A percentile compares a stretch with the other conserved stretches of the same genome.
Evolutionary conservation across 768 basidiomycete species (phyloP).

Genomic region (Boletus sp.): DNA sequence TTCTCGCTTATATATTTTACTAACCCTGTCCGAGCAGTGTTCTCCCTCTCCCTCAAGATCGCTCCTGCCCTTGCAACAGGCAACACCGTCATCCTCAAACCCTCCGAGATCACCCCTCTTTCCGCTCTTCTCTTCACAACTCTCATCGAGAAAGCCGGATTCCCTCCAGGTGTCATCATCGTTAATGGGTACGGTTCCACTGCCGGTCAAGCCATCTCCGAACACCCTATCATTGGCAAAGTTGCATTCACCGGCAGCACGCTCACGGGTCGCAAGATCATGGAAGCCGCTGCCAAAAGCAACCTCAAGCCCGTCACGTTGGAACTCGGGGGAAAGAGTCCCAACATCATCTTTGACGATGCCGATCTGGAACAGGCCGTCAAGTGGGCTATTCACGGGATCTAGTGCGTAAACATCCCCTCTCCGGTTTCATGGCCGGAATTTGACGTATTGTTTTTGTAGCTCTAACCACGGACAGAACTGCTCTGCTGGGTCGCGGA

Average conservation of each 20-base stretch:
- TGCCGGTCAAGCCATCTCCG: slow-evolving; percentile 9
- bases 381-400: too few relatives aligned
- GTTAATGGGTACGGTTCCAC: slow-evolving; percentile 8
- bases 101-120: slow-evolving; percentile 9
- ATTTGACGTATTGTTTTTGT: too few relatives aligned
- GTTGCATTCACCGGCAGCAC: slow-evolving; percentile 12
- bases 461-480: too few relatives aligned
- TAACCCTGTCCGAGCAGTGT: background rate
- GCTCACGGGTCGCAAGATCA: slow-evolving; percentile 8
- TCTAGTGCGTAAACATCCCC: too few relatives aligned
- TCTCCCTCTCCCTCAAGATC: slow-evolving; percentile 3
- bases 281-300: slow-evolving; percentile 8
- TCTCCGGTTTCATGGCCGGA: too few relatives aligned
- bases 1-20: background rate
- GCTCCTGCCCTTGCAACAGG: slow-evolving; percentile 8
- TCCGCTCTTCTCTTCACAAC: slow-evolving; percentile 6
- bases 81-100: slow-evolving; percentile 1
- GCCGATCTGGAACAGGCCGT: too few relatives aligned
- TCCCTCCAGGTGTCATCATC: slow-evolving; percentile 8
- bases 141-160: slow-evolving; percentile 6
- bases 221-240: slow-evolving; percentile 6
- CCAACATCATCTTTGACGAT: too few relatives aligned
- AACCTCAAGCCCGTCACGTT: slow-evolving; percentile 7
- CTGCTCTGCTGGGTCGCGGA: too few relatives aligned
- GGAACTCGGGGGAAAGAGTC: slow-evolving; percentile 12